Conservation (phyloP, 129 eudicot genomes). For the Ambrosia artemisiifolia region DNA sequence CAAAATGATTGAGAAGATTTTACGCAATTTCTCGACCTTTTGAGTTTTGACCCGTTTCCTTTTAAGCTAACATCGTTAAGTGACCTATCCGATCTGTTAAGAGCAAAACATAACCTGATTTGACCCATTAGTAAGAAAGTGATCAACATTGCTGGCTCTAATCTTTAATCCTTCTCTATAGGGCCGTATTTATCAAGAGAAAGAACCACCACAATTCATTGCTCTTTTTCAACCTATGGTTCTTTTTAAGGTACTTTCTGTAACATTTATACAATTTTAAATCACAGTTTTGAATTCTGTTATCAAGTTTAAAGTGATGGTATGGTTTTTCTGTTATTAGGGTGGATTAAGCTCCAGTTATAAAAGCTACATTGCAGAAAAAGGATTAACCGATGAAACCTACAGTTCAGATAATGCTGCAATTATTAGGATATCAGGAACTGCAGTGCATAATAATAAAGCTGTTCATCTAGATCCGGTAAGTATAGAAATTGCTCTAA, state of each 20-base stretch:
- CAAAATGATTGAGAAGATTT: not conserved
- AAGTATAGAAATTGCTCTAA: too few relatives aligned
- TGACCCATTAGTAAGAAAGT: not conserved
- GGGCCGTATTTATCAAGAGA: slow-evolving; percentile 91
- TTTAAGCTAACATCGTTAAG: not conserved
- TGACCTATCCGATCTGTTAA: not conserved
- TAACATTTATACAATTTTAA: not conserved
- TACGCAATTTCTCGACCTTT: not conserved
- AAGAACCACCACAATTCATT: slow-evolving; percentile 92
- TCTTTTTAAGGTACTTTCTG: slow-evolving; percentile 67
- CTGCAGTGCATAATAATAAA: slow-evolving; percentile 86
- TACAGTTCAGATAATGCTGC: slow-evolving; percentile 66
- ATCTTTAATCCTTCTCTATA: slow-evolving; percentile 23
- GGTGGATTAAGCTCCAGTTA: slow-evolving; percentile 95
- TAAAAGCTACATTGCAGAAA: slow-evolving; percentile 73
- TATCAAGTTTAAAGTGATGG: not conserved
- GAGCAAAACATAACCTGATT: slow-evolving; percentile 2
- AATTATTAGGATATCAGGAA: slow-evolving; percentile 71
- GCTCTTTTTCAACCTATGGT: slow-evolving; percentile 97
- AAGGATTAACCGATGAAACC: slow-evolving; percentile 87
- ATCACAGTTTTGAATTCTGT: not conserved
- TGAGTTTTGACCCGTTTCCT: not conserved
- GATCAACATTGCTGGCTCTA: not conserved
- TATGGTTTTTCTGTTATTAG: slow-evolving; percentile 28
- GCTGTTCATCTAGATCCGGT: slow-evolving; percentile 84